Evolutionary conservation across 108 stramenopile genomes (phyloP), one percentile per base, ranked within the genome.

Genomic region (Skeletonema menzelii): DNA sequence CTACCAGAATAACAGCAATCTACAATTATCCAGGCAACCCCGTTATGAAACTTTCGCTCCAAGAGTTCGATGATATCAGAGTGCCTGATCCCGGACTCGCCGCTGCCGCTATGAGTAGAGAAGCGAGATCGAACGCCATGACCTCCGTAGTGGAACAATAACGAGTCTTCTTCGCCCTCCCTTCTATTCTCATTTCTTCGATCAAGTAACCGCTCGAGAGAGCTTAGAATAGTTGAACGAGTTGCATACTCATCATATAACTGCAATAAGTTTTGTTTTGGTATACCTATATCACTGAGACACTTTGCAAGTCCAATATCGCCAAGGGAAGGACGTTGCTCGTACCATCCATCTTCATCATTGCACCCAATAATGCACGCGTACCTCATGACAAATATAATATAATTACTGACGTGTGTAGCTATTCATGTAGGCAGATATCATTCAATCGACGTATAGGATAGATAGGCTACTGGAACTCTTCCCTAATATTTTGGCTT

Each of bases 1-100:
- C 78, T 71, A 11, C 78, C 78, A 28, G 72, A 68, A 69, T 79
- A 67, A 55, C 78, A 79, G 28, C 71, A 73, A 65, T 79, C 78
- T 30, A 79, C 11, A 68, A 79, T 56, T 37, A 60, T 49, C 78
- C 71, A 79, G 14, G 59, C 78, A 3, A 38, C 57, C 15, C 78
- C 78, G 5, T 60, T 66, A 11, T 46, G 60, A 63, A 79, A 79
- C 27, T 56, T 65, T 20, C 26, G 46, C 55, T 79, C 78, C 15
- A 79, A 35, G 19, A 79, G 34, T 13, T 73, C 71, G 20, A 79
- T 57, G 34, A 79, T 79, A 28, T 79, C 72, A 8, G 28, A 32
- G 30, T 79, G 71, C 37, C 60, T 37, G n/a, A 73, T 46, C 62
- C 61, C 63, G 5, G 71, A 67, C 20, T 79, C 78, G 14, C 64